Conservation (phyloP, 2,329 filamentous ascomycete genomes). For the Aureobasidium uvarum region DNA sequence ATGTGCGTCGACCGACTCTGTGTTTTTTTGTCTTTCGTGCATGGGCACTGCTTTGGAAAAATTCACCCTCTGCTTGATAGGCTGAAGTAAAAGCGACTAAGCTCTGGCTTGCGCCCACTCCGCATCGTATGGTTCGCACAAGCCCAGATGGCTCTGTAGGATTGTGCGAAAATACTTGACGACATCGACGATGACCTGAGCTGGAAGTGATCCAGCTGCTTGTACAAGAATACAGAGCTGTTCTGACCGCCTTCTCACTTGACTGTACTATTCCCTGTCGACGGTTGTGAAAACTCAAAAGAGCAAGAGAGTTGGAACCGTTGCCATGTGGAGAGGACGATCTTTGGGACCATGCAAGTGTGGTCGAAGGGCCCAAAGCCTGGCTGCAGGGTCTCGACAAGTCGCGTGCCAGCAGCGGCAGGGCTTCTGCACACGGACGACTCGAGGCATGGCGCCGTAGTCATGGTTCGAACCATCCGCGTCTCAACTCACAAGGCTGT, state of each 20-base stretch:
- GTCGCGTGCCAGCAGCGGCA: conserved; percentile 22
- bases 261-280: background rate
- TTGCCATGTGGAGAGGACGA: conserved; percentile 7
- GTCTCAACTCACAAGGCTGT: background rate
- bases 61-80: conserved; percentile 14
- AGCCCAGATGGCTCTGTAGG: background rate
- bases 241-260: background rate
- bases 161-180: background rate
- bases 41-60: background rate
- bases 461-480: conserved; percentile 7
- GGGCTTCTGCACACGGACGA: conserved; percentile 20
- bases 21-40: conserved; percentile 13
- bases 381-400: conserved; percentile 13
- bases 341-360: background rate
- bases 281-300: background rate
- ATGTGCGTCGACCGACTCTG: conserved; percentile 15
- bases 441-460: background rate
- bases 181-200: conserved; percentile 2
- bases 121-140: background rate
- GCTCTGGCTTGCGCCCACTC: conserved; percentile 8
- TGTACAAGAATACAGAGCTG: background rate
- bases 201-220: background rate
- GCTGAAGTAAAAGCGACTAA: conserved; percentile 17
- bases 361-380: conserved; percentile 10
- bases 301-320: background rate